These are phyloP conservation scores for Huntiella abstrusa DNA, from an alignment of 2,329 filamentous ascomycete genomes.

Conservation along the genomic window DNA sequence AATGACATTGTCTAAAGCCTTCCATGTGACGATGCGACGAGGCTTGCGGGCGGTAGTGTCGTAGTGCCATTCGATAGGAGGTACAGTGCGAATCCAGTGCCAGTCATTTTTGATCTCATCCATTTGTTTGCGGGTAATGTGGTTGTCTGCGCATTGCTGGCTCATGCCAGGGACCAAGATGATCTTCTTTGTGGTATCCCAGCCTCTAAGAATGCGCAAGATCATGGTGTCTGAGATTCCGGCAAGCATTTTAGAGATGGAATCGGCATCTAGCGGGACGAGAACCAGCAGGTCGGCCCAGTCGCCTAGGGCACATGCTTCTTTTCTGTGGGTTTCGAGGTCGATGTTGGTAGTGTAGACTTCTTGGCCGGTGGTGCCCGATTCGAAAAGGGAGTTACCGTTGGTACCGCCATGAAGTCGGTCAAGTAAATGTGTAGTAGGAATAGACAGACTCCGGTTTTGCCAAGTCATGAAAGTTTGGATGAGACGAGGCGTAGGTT, in stretches of 20 bases:
- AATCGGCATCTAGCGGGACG: slow-evolving; percentile 68
- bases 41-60: slow-evolving; percentile 28
- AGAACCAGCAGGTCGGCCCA: slow-evolving; percentile 81
- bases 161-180: slow-evolving; percentile 81
- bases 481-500: slow-evolving; percentile 41
- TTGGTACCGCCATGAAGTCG: background rate
- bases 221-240: slow-evolving; percentile 68
- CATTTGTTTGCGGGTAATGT: slow-evolving; percentile 72
- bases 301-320: slow-evolving; percentile 50
- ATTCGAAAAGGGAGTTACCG: background rate
- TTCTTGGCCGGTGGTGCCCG: slow-evolving; percentile 8
- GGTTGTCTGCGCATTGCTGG: slow-evolving; percentile 73
- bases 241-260: slow-evolving; percentile 70
- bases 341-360: background rate
- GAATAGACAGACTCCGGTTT: slow-evolving; percentile 28
- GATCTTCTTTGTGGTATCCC: slow-evolving; percentile 73
- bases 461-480: slow-evolving; percentile 43
- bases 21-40: slow-evolving; percentile 41
- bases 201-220: slow-evolving; percentile 63
- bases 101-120: slow-evolving; percentile 67
- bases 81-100: slow-evolving; percentile 69
- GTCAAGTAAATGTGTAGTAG: slow-evolving; percentile 19
- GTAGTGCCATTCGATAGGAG: slow-evolving; percentile 69
- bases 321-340: slow-evolving; percentile 7
- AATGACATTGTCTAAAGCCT: slow-evolving; percentile 50